Evolutionary conservation across 176 grass and related monocot genomes (phyloP).

Genomic region (Lolium perenne): DNA sequence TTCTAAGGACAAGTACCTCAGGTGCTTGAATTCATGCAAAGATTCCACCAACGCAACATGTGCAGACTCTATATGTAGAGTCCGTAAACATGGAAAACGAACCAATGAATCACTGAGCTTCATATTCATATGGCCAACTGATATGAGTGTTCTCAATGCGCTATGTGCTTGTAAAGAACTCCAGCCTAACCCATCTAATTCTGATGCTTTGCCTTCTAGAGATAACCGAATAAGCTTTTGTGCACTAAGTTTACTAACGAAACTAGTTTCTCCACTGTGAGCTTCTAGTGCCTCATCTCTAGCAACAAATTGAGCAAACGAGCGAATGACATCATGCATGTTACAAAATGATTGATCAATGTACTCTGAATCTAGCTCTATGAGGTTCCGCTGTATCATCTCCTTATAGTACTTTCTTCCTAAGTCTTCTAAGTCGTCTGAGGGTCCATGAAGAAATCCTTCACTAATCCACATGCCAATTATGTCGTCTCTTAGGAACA

Average conservation of each 20-base stretch:
- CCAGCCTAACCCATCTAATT: not conserved
- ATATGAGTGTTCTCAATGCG: conserved; percentile 37
- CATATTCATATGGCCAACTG: conserved; percentile 30
- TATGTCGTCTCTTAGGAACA: rapidly evolving
- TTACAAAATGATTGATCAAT: not conserved
- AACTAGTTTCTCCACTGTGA: not conserved
- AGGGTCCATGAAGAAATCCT: conserved; percentile 11
- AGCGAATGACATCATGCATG: conserved; percentile 53
- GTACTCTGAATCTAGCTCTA: not conserved
- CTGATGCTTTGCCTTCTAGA: not conserved
- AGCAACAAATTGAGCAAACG: conserved; percentile 32
- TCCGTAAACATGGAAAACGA: not conserved
- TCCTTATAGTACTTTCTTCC: conserved; percentile 18
- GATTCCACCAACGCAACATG: not conserved
- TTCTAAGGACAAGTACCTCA: conserved; percentile 33
- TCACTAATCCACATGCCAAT: conserved; percentile 49
- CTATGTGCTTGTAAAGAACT: not conserved
- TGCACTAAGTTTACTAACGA: not conserved
- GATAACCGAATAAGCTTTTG: conserved; percentile 7
- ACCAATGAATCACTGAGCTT: not conserved
- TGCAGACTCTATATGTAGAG: not conserved
- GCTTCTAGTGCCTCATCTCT: conserved; percentile 23
- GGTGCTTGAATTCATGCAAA: conserved; percentile 35
- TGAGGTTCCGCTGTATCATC: conserved; percentile 44
- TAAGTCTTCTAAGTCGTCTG: not conserved